These are phyloP conservation scores for Calonectria leucothoes DNA, from an alignment of 2,329 filamentous ascomycete species.

Conservation along the genomic window DNA sequence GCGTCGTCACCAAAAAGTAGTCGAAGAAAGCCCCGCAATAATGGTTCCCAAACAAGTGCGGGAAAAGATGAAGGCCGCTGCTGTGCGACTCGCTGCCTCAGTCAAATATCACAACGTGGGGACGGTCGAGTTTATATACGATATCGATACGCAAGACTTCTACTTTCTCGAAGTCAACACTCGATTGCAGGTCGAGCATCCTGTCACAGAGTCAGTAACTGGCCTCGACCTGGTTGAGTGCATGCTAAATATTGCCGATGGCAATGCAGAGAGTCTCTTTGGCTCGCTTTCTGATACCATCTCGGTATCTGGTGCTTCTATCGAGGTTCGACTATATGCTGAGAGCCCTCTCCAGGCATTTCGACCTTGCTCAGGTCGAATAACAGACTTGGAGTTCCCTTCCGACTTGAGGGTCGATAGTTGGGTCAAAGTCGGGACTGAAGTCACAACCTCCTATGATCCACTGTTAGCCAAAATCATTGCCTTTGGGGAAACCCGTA, in stretches of 20 bases:
- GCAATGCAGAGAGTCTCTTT: slow-evolving; percentile 30
- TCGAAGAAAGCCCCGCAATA: slow-evolving; percentile 58
- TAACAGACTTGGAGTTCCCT: slow-evolving; percentile 69
- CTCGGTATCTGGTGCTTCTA: slow-evolving; percentile 43
- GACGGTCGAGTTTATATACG: slow-evolving; percentile 59
- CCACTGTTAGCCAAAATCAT: slow-evolving; percentile 83
- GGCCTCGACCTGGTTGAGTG: slow-evolving; percentile 76
- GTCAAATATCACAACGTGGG: slow-evolving; percentile 55
- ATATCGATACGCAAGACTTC: slow-evolving; percentile 49
- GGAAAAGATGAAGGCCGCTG: slow-evolving; percentile 49
- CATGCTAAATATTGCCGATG: slow-evolving; percentile 51
- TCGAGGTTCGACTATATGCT: slow-evolving; percentile 55
- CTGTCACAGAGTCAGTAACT: slow-evolving; percentile 78
- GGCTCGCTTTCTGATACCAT: neutral
- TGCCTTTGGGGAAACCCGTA: slow-evolving; percentile 68
- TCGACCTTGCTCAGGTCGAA: slow-evolving; percentile 67
- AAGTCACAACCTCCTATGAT: slow-evolving; percentile 80
- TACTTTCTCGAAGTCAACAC: slow-evolving; percentile 64
- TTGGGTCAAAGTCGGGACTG: slow-evolving; percentile 75
- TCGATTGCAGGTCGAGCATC: slow-evolving; percentile 62
- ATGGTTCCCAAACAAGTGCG: slow-evolving; percentile 47
- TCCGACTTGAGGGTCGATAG: slow-evolving; percentile 68
- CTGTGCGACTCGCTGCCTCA: slow-evolving; percentile 48
- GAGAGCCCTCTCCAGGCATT: slow-evolving; percentile 69
- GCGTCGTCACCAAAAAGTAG: slow-evolving; percentile 62